Evolutionary conservation across 352 stramenopile genomes (phyloP).

Genomic region (Globisporangium splendens): DNA sequence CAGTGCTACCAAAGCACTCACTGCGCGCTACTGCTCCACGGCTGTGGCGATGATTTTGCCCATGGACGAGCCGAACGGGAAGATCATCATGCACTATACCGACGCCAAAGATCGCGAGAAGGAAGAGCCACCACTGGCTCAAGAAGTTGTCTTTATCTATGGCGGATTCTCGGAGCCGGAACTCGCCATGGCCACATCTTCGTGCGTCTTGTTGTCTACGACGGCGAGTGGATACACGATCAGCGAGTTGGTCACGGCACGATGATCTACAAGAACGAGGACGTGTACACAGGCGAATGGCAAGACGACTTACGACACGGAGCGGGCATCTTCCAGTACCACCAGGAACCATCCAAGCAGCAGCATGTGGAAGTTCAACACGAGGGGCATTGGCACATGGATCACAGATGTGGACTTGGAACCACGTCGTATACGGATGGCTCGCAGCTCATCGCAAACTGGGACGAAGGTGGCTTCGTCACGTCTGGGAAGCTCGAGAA

Average conservation of each 20-base stretch:
- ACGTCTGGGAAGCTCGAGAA: constrained; percentile 27
- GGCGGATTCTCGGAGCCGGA: constrained; percentile 43
- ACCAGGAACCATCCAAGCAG: background rate
- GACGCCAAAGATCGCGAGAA: constrained; percentile 18
- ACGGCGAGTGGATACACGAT: constrained; percentile 64
- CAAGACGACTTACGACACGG: constrained; percentile 41
- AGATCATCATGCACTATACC: constrained; percentile 13
- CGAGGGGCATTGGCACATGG: constrained; percentile 69
- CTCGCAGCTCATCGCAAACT: constrained; percentile 37
- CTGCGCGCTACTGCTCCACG: constrained; percentile 31
- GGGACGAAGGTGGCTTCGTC: constrained; percentile 23
- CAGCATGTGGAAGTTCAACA: constrained; percentile 34
- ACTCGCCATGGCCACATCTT: constrained; percentile 17
- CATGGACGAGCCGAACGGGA: constrained; percentile 19
- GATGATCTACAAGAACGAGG: constrained; percentile 44
- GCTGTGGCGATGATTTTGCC: constrained; percentile 28
- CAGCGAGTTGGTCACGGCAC: constrained; percentile 43
- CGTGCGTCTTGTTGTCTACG: constrained; percentile 50
- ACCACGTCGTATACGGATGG: constrained; percentile 59
- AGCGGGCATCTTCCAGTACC: constrained; percentile 40
- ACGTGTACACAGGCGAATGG: constrained; percentile 57
- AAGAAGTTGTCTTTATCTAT: constrained; percentile 45
- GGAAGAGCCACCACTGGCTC: background rate
- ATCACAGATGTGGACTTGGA: constrained; percentile 54
- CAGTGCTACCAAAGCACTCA: constrained; percentile 7